Evolutionary conservation across 495 filamentous ascomycete genomes (phyloP).

Genomic region (Xylaria flabelliformis): DNA sequence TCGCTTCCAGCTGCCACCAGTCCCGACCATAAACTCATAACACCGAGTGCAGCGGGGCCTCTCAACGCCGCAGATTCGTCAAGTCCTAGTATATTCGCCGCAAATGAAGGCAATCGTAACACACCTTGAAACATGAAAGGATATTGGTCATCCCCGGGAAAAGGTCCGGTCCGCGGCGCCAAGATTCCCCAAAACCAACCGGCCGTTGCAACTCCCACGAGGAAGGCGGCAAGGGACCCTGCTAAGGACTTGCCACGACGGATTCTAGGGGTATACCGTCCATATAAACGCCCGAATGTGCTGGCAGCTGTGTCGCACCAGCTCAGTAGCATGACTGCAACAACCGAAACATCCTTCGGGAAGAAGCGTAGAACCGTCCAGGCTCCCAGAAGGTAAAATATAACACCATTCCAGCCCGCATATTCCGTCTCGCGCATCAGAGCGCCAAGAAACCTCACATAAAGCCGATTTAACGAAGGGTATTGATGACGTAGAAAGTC

Average conservation of each 20-base stretch:
- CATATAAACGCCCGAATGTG: constrained; percentile 87
- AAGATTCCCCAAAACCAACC: constrained; percentile 86
- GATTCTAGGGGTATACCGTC: constrained; percentile 84
- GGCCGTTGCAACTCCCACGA: constrained; percentile 81
- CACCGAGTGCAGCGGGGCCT: constrained; percentile 76
- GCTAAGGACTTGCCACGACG: constrained; percentile 89
- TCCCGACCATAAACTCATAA: constrained; percentile 87
- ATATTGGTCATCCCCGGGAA: constrained; percentile 66
- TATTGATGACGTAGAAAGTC: constrained; percentile 84
- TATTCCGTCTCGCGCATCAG: constrained; percentile 98
- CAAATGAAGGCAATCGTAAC: constrained; percentile 65
- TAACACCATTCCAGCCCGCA: constrained; percentile 90
- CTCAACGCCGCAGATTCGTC: constrained; percentile 59
- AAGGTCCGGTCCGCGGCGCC: constrained; percentile 70
- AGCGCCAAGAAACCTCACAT: constrained; percentile 82
- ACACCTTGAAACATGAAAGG: constrained; percentile 83
- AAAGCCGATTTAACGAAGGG: constrained; percentile 81
- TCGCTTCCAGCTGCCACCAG: constrained; percentile 87
- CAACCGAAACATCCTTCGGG: constrained; percentile 92
- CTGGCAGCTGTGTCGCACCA: constrained; percentile 98
- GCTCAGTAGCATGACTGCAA: constrained; percentile 85
- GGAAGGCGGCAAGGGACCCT: constrained; percentile 81
- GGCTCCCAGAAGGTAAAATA: constrained; percentile 92
- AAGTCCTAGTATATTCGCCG: constrained; percentile 57
- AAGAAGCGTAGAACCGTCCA: constrained; percentile 85